phyloP scores from a whole-genome alignment of 345 rosid genomes.

The Abelmoschus esculentus region DNA sequence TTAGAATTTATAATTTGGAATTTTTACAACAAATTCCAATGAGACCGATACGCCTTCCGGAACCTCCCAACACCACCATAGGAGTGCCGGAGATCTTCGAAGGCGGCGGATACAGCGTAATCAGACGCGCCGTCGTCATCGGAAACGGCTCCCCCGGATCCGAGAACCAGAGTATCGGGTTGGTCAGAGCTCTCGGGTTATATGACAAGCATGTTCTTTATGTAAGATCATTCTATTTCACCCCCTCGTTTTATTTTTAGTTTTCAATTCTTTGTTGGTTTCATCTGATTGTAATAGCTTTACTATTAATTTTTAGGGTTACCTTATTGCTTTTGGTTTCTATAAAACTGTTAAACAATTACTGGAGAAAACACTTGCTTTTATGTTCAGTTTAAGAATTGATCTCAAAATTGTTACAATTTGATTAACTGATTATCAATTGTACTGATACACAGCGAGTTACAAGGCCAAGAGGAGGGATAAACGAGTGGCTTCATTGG shows the following conservation, averaged over 20 bases:
- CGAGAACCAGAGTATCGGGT: slow-evolving; percentile 89
- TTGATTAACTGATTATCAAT: background rate
- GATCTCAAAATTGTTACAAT: background rate
- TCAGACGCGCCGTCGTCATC: slow-evolving; percentile 84
- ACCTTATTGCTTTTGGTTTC: background rate
- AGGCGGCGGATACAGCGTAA: slow-evolving; percentile 58
- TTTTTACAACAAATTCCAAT: background rate
- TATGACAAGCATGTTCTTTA: slow-evolving; percentile 54
- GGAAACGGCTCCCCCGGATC: slow-evolving; percentile 80
- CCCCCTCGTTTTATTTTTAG: background rate
- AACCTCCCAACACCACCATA: slow-evolving; percentile 56
- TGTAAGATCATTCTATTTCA: slow-evolving; percentile 35
- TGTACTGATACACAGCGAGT: slow-evolving; percentile 49
- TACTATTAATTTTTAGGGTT: background rate
- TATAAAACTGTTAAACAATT: background rate
- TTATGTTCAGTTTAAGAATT: background rate
- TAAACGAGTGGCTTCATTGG: slow-evolving; percentile 90
- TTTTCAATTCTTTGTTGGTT: background rate
- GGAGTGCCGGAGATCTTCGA: slow-evolving; percentile 94
- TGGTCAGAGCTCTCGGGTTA: slow-evolving; percentile 81
- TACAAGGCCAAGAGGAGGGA: slow-evolving; percentile 89
- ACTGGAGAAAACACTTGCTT: background rate
- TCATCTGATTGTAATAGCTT: background rate
- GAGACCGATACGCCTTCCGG: slow-evolving; percentile 58
- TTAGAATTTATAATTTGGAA: background rate